phyloP scores from a whole-genome alignment of 2,329 filamentous ascomycete genomes.

The Stachybotrys echinatus region DNA sequence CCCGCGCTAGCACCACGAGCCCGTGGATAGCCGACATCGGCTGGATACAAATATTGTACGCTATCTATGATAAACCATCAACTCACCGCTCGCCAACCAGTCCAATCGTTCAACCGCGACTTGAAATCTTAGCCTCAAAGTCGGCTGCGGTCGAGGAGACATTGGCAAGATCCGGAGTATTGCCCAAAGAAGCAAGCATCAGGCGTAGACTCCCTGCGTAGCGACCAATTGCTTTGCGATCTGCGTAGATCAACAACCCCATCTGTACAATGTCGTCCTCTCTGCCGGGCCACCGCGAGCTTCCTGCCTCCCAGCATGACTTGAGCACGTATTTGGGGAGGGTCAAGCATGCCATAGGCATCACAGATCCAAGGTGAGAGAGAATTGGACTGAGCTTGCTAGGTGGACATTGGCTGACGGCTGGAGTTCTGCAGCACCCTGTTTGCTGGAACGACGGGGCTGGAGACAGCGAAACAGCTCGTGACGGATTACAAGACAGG shows the following conservation, averaged over 20 bases:
- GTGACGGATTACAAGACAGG: slow-evolving; percentile 85
- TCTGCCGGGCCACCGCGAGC: slow-evolving; percentile 65
- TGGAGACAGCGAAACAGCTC: slow-evolving; percentile 80
- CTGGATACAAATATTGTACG: neutral
- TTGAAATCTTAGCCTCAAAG: neutral
- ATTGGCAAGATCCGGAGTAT: neutral
- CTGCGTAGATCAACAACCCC: neutral
- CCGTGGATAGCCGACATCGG: neutral
- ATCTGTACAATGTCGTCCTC: slow-evolving; percentile 54
- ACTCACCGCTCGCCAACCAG: neutral
- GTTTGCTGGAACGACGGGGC: slow-evolving; percentile 68
- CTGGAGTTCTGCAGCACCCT: slow-evolving; percentile 60
- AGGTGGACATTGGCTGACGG: neutral
- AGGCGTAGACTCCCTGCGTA: neutral
- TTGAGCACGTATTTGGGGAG: slow-evolving; percentile 91
- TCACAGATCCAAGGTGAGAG: slow-evolving; percentile 92
- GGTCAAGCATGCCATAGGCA: slow-evolving; percentile 80
- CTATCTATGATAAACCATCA: neutral
- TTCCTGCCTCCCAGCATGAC: slow-evolving; percentile 90
- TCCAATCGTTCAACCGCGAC: neutral
- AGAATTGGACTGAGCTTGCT: neutral
- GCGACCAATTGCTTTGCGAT: slow-evolving; percentile 1
- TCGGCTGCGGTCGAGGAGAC: neutral
- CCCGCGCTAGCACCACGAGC: neutral
- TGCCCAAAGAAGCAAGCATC: neutral